phyloP scores from a whole-genome alignment of 345 rosid genomes.

The Geranium brycei region DNA sequence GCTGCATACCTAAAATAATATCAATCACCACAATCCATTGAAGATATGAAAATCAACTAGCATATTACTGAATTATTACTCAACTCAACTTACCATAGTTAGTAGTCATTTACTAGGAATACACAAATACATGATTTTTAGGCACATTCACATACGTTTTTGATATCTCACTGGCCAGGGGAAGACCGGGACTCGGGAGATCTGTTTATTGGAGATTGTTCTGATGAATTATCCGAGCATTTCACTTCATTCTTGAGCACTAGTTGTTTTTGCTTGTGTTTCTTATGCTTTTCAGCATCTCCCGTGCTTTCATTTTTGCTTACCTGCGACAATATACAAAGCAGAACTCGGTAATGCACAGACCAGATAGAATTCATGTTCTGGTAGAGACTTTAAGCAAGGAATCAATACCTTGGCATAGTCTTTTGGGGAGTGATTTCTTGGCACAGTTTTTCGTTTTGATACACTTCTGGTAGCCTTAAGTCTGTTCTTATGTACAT shows the following conservation, averaged over 20 bases:
- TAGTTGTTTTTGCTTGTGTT: conserved; percentile 18
- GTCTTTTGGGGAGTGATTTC: conserved; percentile 30
- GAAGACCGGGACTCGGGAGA: no score
- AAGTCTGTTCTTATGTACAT: conserved; percentile 14
- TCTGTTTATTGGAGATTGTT: background rate
- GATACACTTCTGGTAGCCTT: conserved; percentile 27
- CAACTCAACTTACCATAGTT: background rate
- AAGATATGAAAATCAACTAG: background rate
- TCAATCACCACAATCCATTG: background rate
- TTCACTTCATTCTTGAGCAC: conserved; percentile 19
- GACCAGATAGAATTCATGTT: background rate
- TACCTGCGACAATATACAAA: conserved; percentile 18
- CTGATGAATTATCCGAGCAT: conserved; percentile 12
- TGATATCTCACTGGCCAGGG: background rate
- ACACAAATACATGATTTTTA: background rate
- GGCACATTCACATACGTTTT: background rate
- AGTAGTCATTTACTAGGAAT: background rate
- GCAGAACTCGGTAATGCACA: background rate
- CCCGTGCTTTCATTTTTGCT: conserved; percentile 23
- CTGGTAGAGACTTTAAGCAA: background rate
- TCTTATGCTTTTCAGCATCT: conserved; percentile 21
- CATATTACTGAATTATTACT: background rate
- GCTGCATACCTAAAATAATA: no score
- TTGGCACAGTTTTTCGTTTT: conserved; percentile 42
- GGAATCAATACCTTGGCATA: conserved; percentile 25